Conservation (phyloP, 139 green algal species). For the Eudorina sp. region DNA sequence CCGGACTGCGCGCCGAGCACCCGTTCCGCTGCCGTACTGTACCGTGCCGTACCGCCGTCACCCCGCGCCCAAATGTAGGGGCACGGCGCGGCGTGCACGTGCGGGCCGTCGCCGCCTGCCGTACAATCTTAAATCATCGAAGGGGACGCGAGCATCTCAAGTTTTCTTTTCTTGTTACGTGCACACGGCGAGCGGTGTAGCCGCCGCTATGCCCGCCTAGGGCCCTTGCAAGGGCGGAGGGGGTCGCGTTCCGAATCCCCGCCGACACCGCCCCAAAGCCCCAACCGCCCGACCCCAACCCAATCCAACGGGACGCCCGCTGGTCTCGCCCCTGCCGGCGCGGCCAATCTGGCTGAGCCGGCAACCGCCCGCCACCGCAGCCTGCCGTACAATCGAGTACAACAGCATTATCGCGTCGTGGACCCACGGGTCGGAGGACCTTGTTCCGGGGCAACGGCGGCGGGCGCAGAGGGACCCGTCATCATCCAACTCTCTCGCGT, state of each 20-base stretch:
- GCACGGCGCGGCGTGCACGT: not conserved
- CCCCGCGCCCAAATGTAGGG: not conserved
- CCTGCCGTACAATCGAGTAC: too few species aligned
- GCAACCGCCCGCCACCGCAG: too few species aligned
- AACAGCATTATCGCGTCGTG: too few species aligned
- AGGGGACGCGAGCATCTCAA: not conserved
- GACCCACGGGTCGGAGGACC: too few species aligned
- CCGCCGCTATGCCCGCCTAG: not conserved
- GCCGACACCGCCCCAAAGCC: too few species aligned
- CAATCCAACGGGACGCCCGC: not conserved
- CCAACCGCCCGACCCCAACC: not conserved
- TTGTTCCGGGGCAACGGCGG: too few species aligned
- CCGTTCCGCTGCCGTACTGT: not conserved
- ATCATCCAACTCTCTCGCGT: too few species aligned
- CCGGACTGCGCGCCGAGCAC: too few species aligned
- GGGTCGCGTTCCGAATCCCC: too few species aligned
- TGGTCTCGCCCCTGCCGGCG: not conserved
- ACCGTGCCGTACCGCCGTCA: too few species aligned
- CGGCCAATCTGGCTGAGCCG: not conserved
- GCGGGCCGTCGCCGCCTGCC: not conserved
- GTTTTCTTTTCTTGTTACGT: not conserved
- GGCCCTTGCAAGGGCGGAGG: too few species aligned
- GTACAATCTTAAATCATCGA: not conserved
- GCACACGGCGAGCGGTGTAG: not conserved
- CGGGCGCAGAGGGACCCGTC: too few species aligned